Percentiles rank a stretch among this genome's conserved stretches.
phyloP scores from a whole-genome alignment of 2,329 filamentous ascomycete species.

The Xylariaceae sp. region DNA sequence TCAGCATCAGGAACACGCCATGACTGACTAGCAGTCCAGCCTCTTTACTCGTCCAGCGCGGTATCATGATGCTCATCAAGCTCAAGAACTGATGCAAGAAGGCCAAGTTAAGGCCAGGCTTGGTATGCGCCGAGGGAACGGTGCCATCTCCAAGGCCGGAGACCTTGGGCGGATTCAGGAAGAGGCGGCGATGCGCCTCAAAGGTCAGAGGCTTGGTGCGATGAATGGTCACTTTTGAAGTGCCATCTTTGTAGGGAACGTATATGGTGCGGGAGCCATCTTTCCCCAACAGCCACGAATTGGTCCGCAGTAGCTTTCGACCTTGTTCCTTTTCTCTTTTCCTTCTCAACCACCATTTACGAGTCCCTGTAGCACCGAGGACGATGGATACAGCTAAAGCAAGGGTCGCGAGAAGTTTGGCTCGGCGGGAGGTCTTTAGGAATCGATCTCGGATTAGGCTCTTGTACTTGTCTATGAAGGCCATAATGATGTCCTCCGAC shows the following conservation, averaged over 20 bases:
- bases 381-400: conserved; percentile 76
- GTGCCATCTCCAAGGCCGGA: conserved; percentile 71
- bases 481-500: conserved; percentile 65
- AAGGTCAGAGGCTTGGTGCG: conserved; percentile 92
- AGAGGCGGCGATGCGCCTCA: conserved; percentile 90
- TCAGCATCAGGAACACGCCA: conserved; percentile 80
- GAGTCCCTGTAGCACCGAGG: conserved; percentile 73
- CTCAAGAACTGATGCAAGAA: conserved; percentile 97
- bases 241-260: conserved; percentile 84
- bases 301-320: conserved; percentile 76
- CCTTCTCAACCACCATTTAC: conserved; percentile 70
- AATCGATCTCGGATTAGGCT: conserved; percentile 53
- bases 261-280: conserved; percentile 94
- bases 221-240: conserved; percentile 86
- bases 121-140: conserved; percentile 85
- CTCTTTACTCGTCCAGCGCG: conserved; percentile 92
- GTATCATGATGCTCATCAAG: conserved; percentile 95
- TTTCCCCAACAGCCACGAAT: conserved; percentile 90
- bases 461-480: conserved; percentile 61
- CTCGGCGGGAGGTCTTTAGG: conserved; percentile 64
- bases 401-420: conserved; percentile 73
- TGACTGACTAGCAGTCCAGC: conserved; percentile 87
- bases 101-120: conserved; percentile 89
- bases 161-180: conserved; percentile 84
- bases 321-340: conserved; percentile 80